Evolutionary conservation across 352 stramenopile species (phyloP).

Genomic region (Phytophthora ohioensis): DNA sequence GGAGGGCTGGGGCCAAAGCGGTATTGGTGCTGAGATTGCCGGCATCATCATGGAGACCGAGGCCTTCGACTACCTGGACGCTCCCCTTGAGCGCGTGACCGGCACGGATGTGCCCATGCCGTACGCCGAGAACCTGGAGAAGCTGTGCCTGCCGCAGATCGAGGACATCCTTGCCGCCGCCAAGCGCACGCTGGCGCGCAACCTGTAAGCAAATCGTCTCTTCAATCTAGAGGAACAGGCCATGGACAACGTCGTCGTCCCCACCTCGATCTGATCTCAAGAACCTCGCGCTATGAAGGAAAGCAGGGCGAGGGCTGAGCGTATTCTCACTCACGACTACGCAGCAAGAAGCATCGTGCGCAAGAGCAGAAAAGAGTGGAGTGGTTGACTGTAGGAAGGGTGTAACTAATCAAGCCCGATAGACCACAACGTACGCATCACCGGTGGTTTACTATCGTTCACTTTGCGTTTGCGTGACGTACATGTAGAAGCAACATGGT

Average conservation of each 20-base stretch:
- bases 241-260: slow-evolving; percentile 29
- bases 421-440: slow-evolving; percentile 33
- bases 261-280: slow-evolving; percentile 34
- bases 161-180: slow-evolving; percentile 95
- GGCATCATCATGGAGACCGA: slow-evolving; percentile 98
- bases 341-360: slow-evolving; percentile 30
- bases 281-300: slow-evolving; percentile 42
- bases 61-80: slow-evolving; percentile 99
- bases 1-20: slow-evolving; percentile 97
- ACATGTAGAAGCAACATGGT: neutral
- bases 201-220: slow-evolving; percentile 61
- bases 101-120: slow-evolving; percentile 99
- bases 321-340: slow-evolving; percentile 30
- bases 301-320: slow-evolving; percentile 37
- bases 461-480: neutral
- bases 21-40: slow-evolving; percentile 98
- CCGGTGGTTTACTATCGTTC: slow-evolving; percentile 10
- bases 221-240: slow-evolving; percentile 14
- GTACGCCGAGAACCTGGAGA: slow-evolving; percentile 98
- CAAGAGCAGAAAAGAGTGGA: slow-evolving; percentile 35
- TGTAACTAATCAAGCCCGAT: slow-evolving; percentile 47
- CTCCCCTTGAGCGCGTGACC: slow-evolving; percentile 97
- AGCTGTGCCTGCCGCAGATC: slow-evolving; percentile 94
- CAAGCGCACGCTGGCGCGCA: slow-evolving; percentile 87
- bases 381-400: slow-evolving; percentile 41